These are phyloP conservation scores for Stentor coeruleus DNA, from an alignment of 73 alveolate genomes.

Conservation along the genomic window DNA sequence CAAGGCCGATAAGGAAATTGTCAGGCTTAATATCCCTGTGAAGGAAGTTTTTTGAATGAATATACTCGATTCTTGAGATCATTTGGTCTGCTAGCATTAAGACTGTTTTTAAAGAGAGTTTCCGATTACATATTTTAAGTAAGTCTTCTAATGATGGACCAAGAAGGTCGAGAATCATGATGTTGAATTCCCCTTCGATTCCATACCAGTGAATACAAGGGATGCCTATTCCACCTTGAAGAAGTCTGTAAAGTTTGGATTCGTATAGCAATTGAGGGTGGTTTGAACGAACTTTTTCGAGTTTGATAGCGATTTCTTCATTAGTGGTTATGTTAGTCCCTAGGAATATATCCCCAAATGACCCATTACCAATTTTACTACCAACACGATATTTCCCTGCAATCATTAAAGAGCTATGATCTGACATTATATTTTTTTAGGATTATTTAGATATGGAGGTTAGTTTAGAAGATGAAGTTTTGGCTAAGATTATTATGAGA, in stretches of 20 bases:
- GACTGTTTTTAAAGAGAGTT: conserved; percentile 76
- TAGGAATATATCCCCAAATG: conserved; percentile 45
- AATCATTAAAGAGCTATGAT: no score
- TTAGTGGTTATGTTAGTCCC: conserved; percentile 61
- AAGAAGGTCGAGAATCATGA: conserved; percentile 82
- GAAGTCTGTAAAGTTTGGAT: conserved; percentile 53
- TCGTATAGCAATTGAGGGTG: conserved; percentile 64
- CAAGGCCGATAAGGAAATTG: conserved; percentile 70
- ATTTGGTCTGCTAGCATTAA: conserved; percentile 77
- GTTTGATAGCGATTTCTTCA: conserved; percentile 65
- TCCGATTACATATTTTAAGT: conserved; percentile 64
- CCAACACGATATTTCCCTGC: no score
- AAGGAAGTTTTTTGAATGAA: conserved; percentile 68
- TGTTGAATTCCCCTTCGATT: conserved; percentile 78
- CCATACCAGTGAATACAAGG: conserved; percentile 81
- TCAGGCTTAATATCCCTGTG: conserved; percentile 88
- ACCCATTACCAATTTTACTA: conserved; percentile 45
- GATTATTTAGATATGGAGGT: no score
- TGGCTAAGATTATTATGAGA: no score
- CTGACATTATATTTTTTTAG: no score
- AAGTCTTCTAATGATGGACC: conserved; percentile 86
- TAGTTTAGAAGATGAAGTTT: no score
- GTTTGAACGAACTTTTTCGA: conserved; percentile 35
- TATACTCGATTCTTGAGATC: conserved; percentile 71
- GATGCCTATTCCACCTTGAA: conserved; percentile 71